These are phyloP conservation scores for Beta vulgaris DNA, from an alignment of 148 eudicot species.

Conservation along the genomic window DNA sequence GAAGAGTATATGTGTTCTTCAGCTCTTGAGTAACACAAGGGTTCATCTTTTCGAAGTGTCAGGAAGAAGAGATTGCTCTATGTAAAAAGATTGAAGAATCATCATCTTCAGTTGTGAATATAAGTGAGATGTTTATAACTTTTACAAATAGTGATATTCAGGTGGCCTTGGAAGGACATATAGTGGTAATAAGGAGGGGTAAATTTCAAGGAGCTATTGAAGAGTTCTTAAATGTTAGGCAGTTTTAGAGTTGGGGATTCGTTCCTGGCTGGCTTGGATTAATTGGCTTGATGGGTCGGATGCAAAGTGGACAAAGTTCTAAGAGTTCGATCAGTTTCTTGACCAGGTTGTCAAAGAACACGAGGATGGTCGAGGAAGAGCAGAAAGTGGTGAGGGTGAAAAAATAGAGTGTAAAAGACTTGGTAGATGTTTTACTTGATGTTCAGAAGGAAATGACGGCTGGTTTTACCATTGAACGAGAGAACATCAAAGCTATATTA, in stretches of 20 bases:
- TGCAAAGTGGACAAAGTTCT: slow-evolving; percentile 39
- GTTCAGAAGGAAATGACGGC: slow-evolving; percentile 31
- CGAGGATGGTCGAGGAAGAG: neutral
- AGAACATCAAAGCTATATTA: slow-evolving; percentile 44
- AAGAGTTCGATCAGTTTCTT: slow-evolving; percentile 43
- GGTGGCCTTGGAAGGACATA: slow-evolving; percentile 60
- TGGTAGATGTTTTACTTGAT: slow-evolving; percentile 55
- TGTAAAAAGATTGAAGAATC: slow-evolving; percentile 29
- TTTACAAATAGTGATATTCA: slow-evolving; percentile 46
- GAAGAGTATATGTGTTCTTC: slow-evolving; percentile 40
- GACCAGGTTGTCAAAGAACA: slow-evolving; percentile 43
- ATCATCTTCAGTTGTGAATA: slow-evolving; percentile 24
- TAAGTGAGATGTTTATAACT: slow-evolving; percentile 35
- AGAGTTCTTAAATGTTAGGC: slow-evolving; percentile 38
- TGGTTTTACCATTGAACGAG: slow-evolving; percentile 33
- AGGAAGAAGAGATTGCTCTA: slow-evolving; percentile 38
- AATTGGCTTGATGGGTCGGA: slow-evolving; percentile 45
- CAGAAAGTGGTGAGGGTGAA: neutral
- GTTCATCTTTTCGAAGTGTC: slow-evolving; percentile 33
- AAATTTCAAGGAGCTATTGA: slow-evolving; percentile 31
- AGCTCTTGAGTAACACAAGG: slow-evolving; percentile 42
- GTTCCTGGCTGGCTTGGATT: slow-evolving; percentile 53
- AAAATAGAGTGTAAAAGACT: slow-evolving; percentile 35
- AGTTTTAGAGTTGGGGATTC: slow-evolving; percentile 28
- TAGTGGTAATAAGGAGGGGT: slow-evolving; percentile 27